Evolutionary conservation across 345 rosid species (phyloP).

Genomic region (Gossypium herbaceum): DNA sequence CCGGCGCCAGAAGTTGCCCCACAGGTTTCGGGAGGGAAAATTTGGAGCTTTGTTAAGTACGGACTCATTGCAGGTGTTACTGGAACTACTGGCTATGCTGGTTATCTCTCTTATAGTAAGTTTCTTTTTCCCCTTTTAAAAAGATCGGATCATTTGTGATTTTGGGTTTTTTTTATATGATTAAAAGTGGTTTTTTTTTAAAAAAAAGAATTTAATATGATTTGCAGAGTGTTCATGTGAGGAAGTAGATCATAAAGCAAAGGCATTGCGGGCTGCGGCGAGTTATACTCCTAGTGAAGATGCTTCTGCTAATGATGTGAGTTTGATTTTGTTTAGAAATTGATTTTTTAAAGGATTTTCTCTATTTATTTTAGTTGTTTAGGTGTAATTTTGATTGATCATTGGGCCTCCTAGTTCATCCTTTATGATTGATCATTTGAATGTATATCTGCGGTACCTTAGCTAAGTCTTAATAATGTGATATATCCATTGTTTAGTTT

Average conservation of each 20-base stretch:
- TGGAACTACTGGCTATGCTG: slow-evolving; percentile 51
- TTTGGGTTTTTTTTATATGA: background rate
- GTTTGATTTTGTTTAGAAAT: slow-evolving; percentile 10
- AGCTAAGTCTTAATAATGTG: slow-evolving; percentile 1
- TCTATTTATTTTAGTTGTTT: background rate
- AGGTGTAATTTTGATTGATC: slow-evolving; percentile 9
- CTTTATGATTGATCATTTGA: background rate
- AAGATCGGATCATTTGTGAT: background rate
- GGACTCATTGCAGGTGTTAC: slow-evolving; percentile 49
- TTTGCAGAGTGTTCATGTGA: slow-evolving; percentile 62
- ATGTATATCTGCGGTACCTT: background rate
- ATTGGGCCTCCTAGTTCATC: background rate
- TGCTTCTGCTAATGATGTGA: slow-evolving; percentile 53
- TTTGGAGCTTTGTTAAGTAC: slow-evolving; percentile 52
- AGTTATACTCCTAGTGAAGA: slow-evolving; percentile 27
- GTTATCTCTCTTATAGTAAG: slow-evolving; percentile 67
- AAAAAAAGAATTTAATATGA: background rate
- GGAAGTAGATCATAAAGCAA: slow-evolving; percentile 66
- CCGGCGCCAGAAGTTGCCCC: slow-evolving; percentile 24
- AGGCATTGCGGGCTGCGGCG: slow-evolving; percentile 53
- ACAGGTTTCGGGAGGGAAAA: slow-evolving; percentile 32
- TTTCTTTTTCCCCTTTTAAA: background rate
- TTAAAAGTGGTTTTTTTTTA: background rate
- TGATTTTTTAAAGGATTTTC: background rate
- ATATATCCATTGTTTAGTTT: background rate